A percentile compares a stretch with the other conserved stretches of the same genome.
Evolutionary conservation across 345 rosid species (phyloP).

Genomic region (Psidium friedrichsthalianum): DNA sequence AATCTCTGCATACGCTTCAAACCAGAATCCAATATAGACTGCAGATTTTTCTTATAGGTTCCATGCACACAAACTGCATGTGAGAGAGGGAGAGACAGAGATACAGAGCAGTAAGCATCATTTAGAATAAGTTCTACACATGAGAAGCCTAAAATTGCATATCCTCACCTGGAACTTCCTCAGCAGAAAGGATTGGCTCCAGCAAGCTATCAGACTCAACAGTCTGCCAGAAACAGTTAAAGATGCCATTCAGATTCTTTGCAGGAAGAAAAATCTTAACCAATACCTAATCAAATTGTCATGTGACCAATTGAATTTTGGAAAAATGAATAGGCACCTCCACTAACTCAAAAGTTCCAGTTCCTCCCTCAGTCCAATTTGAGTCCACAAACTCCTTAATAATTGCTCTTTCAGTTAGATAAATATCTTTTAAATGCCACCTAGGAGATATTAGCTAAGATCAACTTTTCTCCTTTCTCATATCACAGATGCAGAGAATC

Average conservation of each 20-base stretch:
- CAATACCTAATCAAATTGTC: neutral
- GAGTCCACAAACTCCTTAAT: neutral
- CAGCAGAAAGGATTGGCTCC: slow-evolving; percentile 57
- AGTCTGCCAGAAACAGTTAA: slow-evolving; percentile 26
- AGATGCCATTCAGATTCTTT: neutral
- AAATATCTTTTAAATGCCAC: neutral
- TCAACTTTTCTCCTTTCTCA: neutral
- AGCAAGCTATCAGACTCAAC: slow-evolving; percentile 74
- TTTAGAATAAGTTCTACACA: neutral
- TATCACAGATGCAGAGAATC: neutral
- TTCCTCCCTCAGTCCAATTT: neutral
- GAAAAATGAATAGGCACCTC: neutral
- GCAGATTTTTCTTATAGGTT: slow-evolving; percentile 62
- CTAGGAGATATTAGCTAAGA: neutral
- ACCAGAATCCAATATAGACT: slow-evolving; percentile 64
- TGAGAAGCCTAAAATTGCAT: neutral
- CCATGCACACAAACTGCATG: slow-evolving; percentile 88
- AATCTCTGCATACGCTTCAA: slow-evolving; percentile 76
- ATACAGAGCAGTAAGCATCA: neutral
- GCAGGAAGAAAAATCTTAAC: neutral
- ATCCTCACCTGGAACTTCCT: slow-evolving; percentile 50
- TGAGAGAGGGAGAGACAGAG: neutral
- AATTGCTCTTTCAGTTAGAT: neutral
- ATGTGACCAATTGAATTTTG: neutral
- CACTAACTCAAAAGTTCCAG: neutral